Base-by-base conservation (phyloP, 176 grass and related monocot species). In the Miscanthus lutarioriparius region DNA sequence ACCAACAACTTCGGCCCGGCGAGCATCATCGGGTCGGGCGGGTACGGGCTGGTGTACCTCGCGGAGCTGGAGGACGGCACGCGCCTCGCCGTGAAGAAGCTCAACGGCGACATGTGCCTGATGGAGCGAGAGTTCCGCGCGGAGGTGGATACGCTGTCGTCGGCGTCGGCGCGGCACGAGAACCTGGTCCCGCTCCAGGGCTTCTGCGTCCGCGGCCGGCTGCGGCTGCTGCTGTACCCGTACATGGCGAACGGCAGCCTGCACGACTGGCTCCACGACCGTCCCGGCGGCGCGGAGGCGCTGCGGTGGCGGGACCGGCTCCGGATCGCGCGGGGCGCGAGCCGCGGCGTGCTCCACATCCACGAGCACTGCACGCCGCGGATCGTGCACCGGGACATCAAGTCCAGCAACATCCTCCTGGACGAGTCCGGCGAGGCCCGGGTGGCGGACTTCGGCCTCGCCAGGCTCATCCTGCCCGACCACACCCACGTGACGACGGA, bases 391-490 rank as follows among this genome's bases (percentile, higher is more conserved):
- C 85, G 94, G 19, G 91, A 94, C 84, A 91, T 94, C 78, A 97
- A 97, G 90, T 97, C 94, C 8, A 86, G 86, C 85, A 94, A 97
- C 86, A 97, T 97, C 15, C 91, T 97, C 17, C 91, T 97, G 16
- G 94, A 94, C 82, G 82, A 86, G 76, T 40, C 62, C n/a, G 68
- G 43, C 6, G 48, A 86, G 78, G 82, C 88, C 8, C 78, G 88
- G 48, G 78, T 92, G 39, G 84, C 85, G 23, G 91, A 92, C 81
- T 90, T 87, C 79, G 91, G 88, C n/a, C 85, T 92, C 2, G 80
- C 87, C 3, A 47, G 88, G 67, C 84, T 90, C 1, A 87, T 92
- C 39, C 77, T 83, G 32, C 80, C 87, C 0, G 82, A 66, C 72
- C 39, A 63, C 39, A 85, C 82, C 15, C 91, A 90, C 83, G 85